phyloP scores from a whole-genome alignment of 495 filamentous ascomycete genomes.

The Penicillium canescens region DNA sequence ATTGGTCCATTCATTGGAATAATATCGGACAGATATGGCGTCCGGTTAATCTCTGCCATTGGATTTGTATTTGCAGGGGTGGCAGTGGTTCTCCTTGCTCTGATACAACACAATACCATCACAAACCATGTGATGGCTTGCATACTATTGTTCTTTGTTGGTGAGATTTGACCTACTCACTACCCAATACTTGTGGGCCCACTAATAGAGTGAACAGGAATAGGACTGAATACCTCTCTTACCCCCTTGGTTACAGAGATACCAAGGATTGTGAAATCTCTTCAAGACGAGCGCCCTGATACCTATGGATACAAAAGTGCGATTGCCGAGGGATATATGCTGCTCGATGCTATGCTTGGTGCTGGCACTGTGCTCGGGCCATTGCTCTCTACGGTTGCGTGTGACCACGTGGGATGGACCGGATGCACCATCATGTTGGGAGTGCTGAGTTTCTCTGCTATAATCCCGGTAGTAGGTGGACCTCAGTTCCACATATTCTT shows the following conservation, averaged over 20 bases:
- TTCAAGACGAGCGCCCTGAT: slow-evolving; percentile 3
- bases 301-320: slow-evolving; percentile 1
- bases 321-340: slow-evolving; percentile 6
- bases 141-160: neutral
- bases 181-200: too few species aligned
- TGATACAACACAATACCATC: neutral
- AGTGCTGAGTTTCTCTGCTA: neutral
- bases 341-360: slow-evolving; percentile 2
- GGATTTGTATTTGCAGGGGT: neutral
- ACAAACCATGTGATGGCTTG: neutral
- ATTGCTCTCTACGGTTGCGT: neutral
- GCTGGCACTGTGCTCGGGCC: slow-evolving; percentile 3
- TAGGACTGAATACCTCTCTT: slow-evolving; percentile 4
- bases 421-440: slow-evolving; percentile 1
- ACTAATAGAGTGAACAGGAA: neutral
- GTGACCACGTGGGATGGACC: neutral
- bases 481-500: too few species aligned
- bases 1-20: slow-evolving; percentile 5
- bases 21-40: slow-evolving; percentile 3
- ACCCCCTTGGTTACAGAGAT: slow-evolving; percentile 3
- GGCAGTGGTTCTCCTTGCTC: neutral
- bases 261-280: slow-evolving; percentile 1
- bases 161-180: neutral
- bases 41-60: neutral
- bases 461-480: slow-evolving; percentile 1